Conservation (phyloP, 2,329 filamentous ascomycete genomes). For the Rutstroemia sydowiana region DNA sequence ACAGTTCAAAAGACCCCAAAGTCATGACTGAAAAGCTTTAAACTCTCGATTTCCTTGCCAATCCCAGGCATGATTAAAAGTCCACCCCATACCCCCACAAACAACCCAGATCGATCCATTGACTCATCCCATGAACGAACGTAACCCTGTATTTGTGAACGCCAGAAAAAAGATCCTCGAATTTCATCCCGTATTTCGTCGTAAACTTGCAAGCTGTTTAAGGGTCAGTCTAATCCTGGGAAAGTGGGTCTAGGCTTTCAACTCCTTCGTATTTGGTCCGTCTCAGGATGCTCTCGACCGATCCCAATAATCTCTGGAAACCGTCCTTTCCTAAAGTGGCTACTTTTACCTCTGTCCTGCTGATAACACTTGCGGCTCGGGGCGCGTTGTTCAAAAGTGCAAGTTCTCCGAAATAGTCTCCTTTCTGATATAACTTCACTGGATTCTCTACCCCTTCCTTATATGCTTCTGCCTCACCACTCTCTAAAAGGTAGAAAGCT, state of each 20-base stretch:
- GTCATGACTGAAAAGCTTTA: too few species aligned
- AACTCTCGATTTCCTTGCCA: conserved; percentile 15
- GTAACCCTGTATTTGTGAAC: conserved; percentile 27
- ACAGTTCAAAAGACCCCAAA: conserved; percentile 14
- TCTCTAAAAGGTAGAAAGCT: conserved; percentile 85
- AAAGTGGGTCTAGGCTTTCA: conserved; percentile 60
- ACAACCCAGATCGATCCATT: too few species aligned
- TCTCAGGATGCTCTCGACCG: conserved; percentile 91
- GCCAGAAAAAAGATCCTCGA: conserved; percentile 19
- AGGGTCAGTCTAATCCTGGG: too few species aligned
- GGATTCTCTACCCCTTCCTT: conserved; percentile 64
- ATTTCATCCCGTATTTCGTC: too few species aligned
- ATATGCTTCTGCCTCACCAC: conserved; percentile 78
- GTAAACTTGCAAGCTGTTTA: too few species aligned
- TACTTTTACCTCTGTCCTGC: conserved; percentile 82
- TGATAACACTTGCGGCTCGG: conserved; percentile 80
- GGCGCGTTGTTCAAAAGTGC: conserved; percentile 90
- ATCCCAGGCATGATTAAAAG: conserved; percentile 24
- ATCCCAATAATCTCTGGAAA: conserved; percentile 87
- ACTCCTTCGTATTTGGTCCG: conserved; percentile 57
- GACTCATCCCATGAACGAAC: conserved; percentile 26
- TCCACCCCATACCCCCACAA: conserved; percentile 20
- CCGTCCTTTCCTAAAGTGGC: conserved; percentile 88
- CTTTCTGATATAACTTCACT: conserved; percentile 78
- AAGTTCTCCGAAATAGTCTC: conserved; percentile 95